phyloP scores from a whole-genome alignment of 2,329 filamentous ascomycete species.

The Xylariaceae sp. region DNA sequence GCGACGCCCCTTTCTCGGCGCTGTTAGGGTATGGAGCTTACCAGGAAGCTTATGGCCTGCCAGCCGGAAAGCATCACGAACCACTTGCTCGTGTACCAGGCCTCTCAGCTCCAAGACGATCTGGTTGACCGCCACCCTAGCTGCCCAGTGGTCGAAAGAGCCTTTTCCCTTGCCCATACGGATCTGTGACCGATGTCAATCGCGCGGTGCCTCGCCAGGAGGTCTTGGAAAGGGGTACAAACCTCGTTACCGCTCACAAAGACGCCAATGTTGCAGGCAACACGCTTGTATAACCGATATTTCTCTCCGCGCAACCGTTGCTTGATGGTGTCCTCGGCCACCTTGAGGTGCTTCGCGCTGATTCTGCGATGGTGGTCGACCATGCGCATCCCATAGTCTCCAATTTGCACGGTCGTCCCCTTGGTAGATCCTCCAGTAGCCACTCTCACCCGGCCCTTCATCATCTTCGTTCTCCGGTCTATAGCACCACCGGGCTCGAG shows the following conservation, averaged over 20 bases:
- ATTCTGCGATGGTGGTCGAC: slow-evolving; percentile 88
- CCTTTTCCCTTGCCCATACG: slow-evolving; percentile 99
- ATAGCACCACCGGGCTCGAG: slow-evolving; percentile 72
- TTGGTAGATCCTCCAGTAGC: slow-evolving; percentile 84
- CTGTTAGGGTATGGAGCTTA: slow-evolving; percentile 35
- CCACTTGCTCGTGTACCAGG: slow-evolving; percentile 88
- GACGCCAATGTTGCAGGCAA: slow-evolving; percentile 88
- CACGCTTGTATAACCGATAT: slow-evolving; percentile 85
- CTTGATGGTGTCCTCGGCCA: slow-evolving; percentile 91
- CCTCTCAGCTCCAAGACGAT: slow-evolving; percentile 91
- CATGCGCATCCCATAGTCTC: slow-evolving; percentile 92
- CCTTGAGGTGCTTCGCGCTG: slow-evolving; percentile 76
- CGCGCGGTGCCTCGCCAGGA: too few relatives aligned
- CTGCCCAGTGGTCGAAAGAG: slow-evolving; percentile 93
- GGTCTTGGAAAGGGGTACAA: too few relatives aligned
- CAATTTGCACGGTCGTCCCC: slow-evolving; percentile 93
- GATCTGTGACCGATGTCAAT: slow-evolving; percentile 40
- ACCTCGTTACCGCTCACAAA: slow-evolving; percentile 93
- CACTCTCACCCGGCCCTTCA: slow-evolving; percentile 82
- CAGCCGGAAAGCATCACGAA: slow-evolving; percentile 84
- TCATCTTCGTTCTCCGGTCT: slow-evolving; percentile 75
- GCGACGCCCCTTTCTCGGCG: neutral
- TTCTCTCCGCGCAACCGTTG: slow-evolving; percentile 80
- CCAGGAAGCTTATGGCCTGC: slow-evolving; percentile 93
- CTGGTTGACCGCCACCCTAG: slow-evolving; percentile 81